Percentiles rank a stretch among this genome's conserved stretches.
These are phyloP conservation scores for Clonostachys solani DNA, from an alignment of 2,329 filamentous ascomycete species.

Conservation along the genomic window DNA sequence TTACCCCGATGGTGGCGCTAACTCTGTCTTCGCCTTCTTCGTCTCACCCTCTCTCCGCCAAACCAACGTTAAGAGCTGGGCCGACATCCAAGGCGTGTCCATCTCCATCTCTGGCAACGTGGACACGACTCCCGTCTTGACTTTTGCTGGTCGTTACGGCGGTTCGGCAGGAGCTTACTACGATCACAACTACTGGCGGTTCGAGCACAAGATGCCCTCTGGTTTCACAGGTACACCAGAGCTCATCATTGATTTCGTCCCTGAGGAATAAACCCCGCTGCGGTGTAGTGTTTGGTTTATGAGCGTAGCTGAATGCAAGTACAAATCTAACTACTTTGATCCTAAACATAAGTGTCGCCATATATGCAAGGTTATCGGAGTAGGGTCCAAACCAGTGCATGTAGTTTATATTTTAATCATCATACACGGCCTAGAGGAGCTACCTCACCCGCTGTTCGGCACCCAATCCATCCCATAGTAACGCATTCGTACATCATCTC, in stretches of 20 bases:
- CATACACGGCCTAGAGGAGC: too few relatives aligned
- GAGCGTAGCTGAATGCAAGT: too few relatives aligned
- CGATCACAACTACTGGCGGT: background rate
- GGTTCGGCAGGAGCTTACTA: background rate
- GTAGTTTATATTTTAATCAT: too few relatives aligned
- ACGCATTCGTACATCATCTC: background rate
- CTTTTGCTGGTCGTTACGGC: background rate
- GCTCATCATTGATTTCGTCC: background rate
- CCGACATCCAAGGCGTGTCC: conserved; percentile 40
- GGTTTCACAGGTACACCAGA: background rate
- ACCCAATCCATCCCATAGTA: conserved; percentile 1
- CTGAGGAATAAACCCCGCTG: background rate
- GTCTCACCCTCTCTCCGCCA: conserved; percentile 40
- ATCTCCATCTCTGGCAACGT: conserved; percentile 40
- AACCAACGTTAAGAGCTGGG: conserved; percentile 37
- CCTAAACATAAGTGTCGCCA: too few relatives aligned
- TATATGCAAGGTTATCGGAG: too few relatives aligned
- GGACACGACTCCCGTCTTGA: conserved; percentile 10
- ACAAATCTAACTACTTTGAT: too few relatives aligned
- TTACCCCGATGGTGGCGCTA: conserved; percentile 46
- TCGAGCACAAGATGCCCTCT: background rate
- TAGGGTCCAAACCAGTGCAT: too few relatives aligned
- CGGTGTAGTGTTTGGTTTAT: too few relatives aligned
- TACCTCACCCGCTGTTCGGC: background rate
- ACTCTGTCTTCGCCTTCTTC: conserved; percentile 44